Percentiles rank a stretch among this genome's conserved stretches.
These are phyloP conservation scores for Escovopsis weberi DNA, from an alignment of 2,329 filamentous ascomycete species.

Conservation along the genomic window DNA sequence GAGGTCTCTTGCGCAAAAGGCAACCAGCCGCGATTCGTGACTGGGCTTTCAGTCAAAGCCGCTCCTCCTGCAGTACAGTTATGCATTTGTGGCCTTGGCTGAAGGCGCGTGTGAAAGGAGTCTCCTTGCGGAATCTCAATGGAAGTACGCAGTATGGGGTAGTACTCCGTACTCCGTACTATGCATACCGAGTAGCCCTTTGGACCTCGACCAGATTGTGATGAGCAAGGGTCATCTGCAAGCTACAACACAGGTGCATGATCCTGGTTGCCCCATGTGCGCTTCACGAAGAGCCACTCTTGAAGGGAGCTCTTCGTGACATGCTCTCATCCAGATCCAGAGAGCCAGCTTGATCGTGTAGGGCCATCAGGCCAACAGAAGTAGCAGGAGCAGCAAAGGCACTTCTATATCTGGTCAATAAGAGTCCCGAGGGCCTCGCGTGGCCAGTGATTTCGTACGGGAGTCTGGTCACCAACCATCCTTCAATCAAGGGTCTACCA, in stretches of 20 bases:
- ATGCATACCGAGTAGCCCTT: too few species aligned
- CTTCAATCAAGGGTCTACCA: neutral
- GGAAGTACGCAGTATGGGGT: too few species aligned
- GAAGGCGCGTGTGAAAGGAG: conserved; percentile 1
- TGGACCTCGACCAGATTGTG: conserved; percentile 4
- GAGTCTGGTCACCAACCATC: conserved; percentile 4
- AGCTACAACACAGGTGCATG: conserved; percentile 1
- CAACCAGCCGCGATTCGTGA: neutral
- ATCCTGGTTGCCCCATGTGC: conserved; percentile 6
- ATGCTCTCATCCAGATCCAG: too few species aligned
- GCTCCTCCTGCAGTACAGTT: too few species aligned
- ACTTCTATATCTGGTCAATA: too few species aligned
- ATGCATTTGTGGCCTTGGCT: neutral
- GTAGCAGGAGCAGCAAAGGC: too few species aligned
- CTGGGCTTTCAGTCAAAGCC: too few species aligned
- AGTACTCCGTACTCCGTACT: too few species aligned
- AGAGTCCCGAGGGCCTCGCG: too few species aligned
- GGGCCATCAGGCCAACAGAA: too few species aligned
- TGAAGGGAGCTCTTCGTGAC: too few species aligned
- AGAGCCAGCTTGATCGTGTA: too few species aligned
- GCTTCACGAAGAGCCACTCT: neutral
- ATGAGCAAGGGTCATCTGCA: conserved; percentile 4
- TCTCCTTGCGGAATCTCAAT: conserved; percentile 2
- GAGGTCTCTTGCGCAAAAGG: neutral
- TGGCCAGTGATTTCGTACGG: conserved; percentile 2